phyloP scores from a whole-genome alignment of 257 asterid genomes.

The Hygrophila difformis region DNA sequence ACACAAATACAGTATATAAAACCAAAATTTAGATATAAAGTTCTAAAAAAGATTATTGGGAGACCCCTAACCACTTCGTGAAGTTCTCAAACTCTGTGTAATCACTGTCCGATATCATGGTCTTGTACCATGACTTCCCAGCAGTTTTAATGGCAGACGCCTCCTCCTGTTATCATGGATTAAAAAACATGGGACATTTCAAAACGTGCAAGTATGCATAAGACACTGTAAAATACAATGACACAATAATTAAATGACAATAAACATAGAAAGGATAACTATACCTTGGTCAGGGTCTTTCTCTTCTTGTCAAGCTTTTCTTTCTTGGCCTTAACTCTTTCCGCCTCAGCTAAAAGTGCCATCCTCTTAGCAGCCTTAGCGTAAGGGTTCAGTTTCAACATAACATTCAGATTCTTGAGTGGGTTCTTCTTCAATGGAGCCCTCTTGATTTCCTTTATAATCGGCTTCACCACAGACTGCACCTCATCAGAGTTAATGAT shows the following conservation, averaged over 20 bases:
- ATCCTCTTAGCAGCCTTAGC: constrained; percentile 48
- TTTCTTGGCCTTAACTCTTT: constrained; percentile 36
- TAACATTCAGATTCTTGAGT: constrained; percentile 27
- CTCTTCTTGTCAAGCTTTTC: constrained; percentile 40
- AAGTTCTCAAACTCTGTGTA: constrained; percentile 7
- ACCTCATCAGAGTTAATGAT: constrained; percentile 47
- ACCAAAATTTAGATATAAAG: constrained; percentile 14
- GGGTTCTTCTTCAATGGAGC: constrained; percentile 44
- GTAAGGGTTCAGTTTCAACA: constrained; percentile 38
- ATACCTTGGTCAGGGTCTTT: constrained; percentile 32
- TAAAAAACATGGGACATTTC: not conserved
- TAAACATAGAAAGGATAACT: not conserved
- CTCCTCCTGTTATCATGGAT: constrained; percentile 4
- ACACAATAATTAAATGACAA: no score
- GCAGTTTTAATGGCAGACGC: constrained; percentile 1
- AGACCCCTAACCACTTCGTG: constrained; percentile 1
- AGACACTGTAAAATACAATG: no score
- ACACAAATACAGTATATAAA: not conserved
- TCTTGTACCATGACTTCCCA: constrained; percentile 2
- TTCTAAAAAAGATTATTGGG: constrained; percentile 10
- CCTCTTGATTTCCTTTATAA: constrained; percentile 36
- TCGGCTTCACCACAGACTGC: constrained; percentile 40
- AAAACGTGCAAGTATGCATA: no score
- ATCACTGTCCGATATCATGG: constrained; percentile 6
- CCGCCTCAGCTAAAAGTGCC: constrained; percentile 40